Conservation (phyloP, 1,284 basidiomycete species). For the Heterobasidion parviporum region DNA sequence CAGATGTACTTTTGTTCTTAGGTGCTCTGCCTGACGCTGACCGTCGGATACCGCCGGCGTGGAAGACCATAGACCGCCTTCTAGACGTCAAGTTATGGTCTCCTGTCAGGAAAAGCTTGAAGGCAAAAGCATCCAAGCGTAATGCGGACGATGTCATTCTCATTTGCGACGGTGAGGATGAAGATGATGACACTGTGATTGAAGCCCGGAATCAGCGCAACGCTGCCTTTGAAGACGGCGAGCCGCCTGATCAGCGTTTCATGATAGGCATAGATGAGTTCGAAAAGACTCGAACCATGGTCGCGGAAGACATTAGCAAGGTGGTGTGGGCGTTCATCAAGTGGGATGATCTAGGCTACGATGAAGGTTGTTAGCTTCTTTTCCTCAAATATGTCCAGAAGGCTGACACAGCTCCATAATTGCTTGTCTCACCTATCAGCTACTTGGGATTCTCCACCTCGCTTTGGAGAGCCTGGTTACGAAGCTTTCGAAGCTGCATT, state of each 20-base stretch:
- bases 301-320: conserved; percentile 43
- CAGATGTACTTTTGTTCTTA: conserved; percentile 18
- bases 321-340: conserved; percentile 82
- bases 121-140: conserved; percentile 18
- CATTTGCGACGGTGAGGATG: conserved; percentile 14
- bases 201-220: conserved; percentile 27
- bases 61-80: conserved; percentile 78
- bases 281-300: conserved; percentile 17
- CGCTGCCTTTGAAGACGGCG: conserved; percentile 44
- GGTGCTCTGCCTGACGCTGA: conserved; percentile 48
- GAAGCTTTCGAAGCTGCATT: conserved; percentile 62
- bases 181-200: conserved; percentile 15
- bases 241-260: conserved; percentile 32
- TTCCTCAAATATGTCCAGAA: not conserved
- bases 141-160: not conserved
- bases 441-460: conserved; percentile 87
- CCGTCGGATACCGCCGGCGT: conserved; percentile 57
- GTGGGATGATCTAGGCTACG: conserved; percentile 87
- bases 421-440: conserved; percentile 32
- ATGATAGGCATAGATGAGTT: conserved; percentile 11
- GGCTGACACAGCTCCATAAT: not conserved
- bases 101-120: conserved; percentile 20
- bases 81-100: conserved; percentile 67
- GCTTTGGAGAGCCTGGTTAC: conserved; percentile 46
- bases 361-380: conserved; percentile 52